Evolutionary conservation across 495 filamentous ascomycete species (phyloP).

Genomic region (Podospora sp.): DNA sequence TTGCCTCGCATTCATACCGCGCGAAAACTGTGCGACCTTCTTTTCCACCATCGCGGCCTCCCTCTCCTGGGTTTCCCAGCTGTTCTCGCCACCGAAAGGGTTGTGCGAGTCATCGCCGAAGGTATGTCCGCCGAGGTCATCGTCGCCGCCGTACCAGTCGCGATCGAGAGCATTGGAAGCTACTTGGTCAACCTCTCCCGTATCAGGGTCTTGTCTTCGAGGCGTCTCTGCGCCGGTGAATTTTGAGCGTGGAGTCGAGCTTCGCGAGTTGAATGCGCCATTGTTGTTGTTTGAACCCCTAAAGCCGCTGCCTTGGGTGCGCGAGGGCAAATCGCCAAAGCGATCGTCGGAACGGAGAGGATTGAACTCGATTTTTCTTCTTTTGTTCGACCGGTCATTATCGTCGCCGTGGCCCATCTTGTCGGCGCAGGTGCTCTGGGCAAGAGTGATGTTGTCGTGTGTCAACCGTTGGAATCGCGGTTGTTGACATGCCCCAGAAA

Average conservation of each 20-base stretch:
- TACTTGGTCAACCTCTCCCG: constrained; percentile 48
- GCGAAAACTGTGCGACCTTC: constrained; percentile 63
- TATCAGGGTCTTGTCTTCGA: constrained; percentile 56
- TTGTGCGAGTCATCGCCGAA: constrained; percentile 75
- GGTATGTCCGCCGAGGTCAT: constrained; percentile 66
- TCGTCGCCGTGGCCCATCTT: constrained; percentile 41
- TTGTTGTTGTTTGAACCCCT: constrained; percentile 33
- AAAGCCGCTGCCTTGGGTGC: constrained; percentile 24
- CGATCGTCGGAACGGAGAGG: constrained; percentile 58
- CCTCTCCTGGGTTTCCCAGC: constrained; percentile 67
- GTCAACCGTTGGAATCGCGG: neutral
- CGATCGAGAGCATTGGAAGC: constrained; percentile 70
- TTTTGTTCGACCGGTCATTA: constrained; percentile 58
- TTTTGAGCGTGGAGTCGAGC: constrained; percentile 52
- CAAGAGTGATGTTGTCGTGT: neutral
- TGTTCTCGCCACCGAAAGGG: constrained; percentile 57
- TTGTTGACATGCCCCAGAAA: constrained; percentile 14
- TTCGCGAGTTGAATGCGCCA: constrained; percentile 42
- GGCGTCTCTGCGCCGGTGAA: constrained; percentile 48
- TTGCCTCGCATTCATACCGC: constrained; percentile 65
- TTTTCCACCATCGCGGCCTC: constrained; percentile 73
- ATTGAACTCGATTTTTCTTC: constrained; percentile 63
- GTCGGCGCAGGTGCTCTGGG: neutral
- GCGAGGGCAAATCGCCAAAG: constrained; percentile 59
- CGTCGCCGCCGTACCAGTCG: constrained; percentile 84